Evolutionary conservation across 2,329 filamentous ascomycete species (phyloP), one percentile per base, ranked within the genome.

Genomic region (Colletotrichum viniferum): DNA sequence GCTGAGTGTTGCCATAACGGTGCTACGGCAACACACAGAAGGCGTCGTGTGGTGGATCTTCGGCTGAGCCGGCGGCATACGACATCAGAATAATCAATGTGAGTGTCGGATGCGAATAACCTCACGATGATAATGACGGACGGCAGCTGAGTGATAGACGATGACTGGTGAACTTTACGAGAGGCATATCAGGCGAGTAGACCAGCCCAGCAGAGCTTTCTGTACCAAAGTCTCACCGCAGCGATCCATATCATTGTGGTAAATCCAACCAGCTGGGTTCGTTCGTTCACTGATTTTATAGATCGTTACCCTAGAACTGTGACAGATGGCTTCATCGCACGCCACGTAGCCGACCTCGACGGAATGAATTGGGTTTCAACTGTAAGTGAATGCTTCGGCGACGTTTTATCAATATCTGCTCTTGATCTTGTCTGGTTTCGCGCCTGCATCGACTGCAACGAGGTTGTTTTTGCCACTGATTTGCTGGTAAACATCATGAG

Each of bases 1-100:
- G n/a, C 10, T 6, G 38, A n/a, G 18, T n/a, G 18, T 10, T 18
- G 36, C 4, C 16, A 18, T 18, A 5, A 18, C 2, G 4, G 1
- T 43, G 7, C 4, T 43, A 7, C 36, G 36, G 9, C 24, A 24
- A 24, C 24, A 30, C 30, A 30, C 30, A 34, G 12, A 34, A 12
- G 14, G 12, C 43, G 18, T 12, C 43, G 6, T 21, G n/a, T 24
- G 4, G 3, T 12, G 0, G n/a, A 52, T 13, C n/a, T 13, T 21
- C 43, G 6, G 6, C 5, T 21, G 5, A 52, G 10, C 43, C n/a
- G 0, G 10, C n/a, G n/a, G 12, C 2, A 1, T 52, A n/a, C n/a
- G 7, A 21, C 43, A 2, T 52, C 18, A 48, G 5, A 5, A 5
- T n/a, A 48, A 48, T n/a, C 9, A 21, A 48, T 9, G n/a, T 9